Conservation (phyloP, 495 filamentous ascomycete species). For the Tuber microsphaerosporum region DNA sequence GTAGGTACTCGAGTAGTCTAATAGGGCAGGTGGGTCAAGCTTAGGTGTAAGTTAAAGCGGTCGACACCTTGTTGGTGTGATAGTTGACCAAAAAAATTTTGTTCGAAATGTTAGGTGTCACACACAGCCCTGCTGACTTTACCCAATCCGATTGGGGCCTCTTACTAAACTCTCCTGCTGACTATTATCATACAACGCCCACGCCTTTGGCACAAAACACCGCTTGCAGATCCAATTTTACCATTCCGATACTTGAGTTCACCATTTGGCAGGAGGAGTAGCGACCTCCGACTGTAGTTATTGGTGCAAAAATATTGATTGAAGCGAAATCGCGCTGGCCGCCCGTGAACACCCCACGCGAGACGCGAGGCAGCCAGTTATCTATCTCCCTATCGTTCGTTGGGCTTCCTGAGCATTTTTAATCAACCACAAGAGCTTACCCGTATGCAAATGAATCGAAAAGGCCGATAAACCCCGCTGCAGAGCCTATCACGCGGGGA, state of each 20-base stretch:
- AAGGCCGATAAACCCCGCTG: not conserved
- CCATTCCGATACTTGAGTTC: not conserved
- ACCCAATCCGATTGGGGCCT: not conserved
- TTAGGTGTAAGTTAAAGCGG: not conserved
- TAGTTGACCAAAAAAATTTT: not conserved
- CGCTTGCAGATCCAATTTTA: not conserved
- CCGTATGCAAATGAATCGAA: not conserved
- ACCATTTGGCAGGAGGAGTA: not conserved
- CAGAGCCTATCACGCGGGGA: not conserved
- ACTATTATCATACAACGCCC: not conserved
- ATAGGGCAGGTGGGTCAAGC: not conserved
- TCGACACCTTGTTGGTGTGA: not conserved
- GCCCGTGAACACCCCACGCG: not conserved
- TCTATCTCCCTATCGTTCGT: not conserved
- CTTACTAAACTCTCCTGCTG: not conserved
- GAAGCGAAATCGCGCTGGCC: not conserved
- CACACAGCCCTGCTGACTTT: not conserved
- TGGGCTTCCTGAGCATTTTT: not conserved
- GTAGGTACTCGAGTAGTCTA: not conserved
- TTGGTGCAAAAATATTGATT: not conserved
- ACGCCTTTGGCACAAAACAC: not conserved
- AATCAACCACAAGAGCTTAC: not conserved
- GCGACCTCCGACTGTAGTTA: not conserved
- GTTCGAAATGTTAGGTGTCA: not conserved
- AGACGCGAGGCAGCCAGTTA: not conserved